Percentiles rank a stretch among this genome's conserved stretches.
Evolutionary conservation across 164 flowering plant genomes (phyloP).

Genomic region (Paratinospora sagittata): DNA sequence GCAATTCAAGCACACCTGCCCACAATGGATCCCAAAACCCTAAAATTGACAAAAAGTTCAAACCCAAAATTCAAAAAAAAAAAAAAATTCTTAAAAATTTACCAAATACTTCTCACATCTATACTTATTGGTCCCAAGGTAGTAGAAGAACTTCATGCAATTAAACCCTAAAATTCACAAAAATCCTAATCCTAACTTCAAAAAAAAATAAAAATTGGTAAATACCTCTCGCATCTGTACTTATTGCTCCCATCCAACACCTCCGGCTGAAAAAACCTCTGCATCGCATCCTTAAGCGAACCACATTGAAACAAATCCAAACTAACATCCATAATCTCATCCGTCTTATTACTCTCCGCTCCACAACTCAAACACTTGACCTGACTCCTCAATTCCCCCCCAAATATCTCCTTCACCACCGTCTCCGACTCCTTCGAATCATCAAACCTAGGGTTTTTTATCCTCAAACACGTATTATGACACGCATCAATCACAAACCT

Average conservation of each 20-base stretch:
- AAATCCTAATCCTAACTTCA: too few relatives aligned
- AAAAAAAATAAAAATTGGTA: too few relatives aligned
- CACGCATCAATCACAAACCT: conserved; percentile 93
- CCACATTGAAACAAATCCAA: conserved; percentile 60
- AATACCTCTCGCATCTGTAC: conserved; percentile 32
- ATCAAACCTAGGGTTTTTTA: conserved; percentile 33
- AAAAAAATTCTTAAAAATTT: too few relatives aligned
- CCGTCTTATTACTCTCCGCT: conserved; percentile 70
- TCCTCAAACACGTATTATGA: conserved; percentile 66
- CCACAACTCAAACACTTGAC: conserved; percentile 84
- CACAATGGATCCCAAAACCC: too few relatives aligned
- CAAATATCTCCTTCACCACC: conserved; percentile 83
- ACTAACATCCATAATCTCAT: conserved; percentile 96
- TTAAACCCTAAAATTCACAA: too few relatives aligned
- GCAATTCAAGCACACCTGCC: too few relatives aligned
- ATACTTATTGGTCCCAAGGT: too few relatives aligned
- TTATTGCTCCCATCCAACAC: conserved; percentile 84
- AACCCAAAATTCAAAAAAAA: too few relatives aligned
- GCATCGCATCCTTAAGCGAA: conserved; percentile 68
- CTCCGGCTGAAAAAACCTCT: conserved; percentile 82
- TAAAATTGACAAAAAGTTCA: too few relatives aligned
- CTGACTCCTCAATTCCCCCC: conserved; percentile 89
- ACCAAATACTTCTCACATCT: too few relatives aligned
- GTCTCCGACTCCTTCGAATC: conserved; percentile 14
- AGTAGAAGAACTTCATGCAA: too few relatives aligned